These are phyloP conservation scores for Boehmeria nivea DNA, from an alignment of 306 rosid species.

Conservation along the genomic window DNA sequence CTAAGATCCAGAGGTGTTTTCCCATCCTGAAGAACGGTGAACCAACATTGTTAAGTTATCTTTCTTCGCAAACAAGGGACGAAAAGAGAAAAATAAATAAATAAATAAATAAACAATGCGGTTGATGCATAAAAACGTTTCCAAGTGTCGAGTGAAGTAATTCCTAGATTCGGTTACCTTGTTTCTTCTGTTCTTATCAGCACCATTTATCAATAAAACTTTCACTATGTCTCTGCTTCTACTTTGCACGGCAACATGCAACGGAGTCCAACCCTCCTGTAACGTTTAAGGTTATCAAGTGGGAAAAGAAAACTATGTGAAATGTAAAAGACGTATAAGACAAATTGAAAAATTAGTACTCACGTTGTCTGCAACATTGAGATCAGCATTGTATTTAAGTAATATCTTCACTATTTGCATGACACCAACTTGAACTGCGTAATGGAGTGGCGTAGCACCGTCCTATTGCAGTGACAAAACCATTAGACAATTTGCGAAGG, in stretches of 20 bases:
- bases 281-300: too few species aligned
- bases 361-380: slow-evolving; percentile 75
- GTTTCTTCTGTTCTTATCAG: slow-evolving; percentile 65
- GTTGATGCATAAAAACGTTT: background rate
- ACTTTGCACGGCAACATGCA: slow-evolving; percentile 82
- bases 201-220: slow-evolving; percentile 74
- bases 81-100: background rate
- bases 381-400: slow-evolving; percentile 69
- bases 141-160: background rate
- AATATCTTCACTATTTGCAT: slow-evolving; percentile 78
- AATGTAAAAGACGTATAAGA: slow-evolving; percentile 2
- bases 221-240: slow-evolving; percentile 79
- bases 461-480: slow-evolving; percentile 44
- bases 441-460: slow-evolving; percentile 96
- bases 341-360: slow-evolving; percentile 20
- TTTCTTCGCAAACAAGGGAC: background rate
- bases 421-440: slow-evolving; percentile 90
- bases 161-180: slow-evolving; percentile 40
- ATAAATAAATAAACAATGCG: background rate
- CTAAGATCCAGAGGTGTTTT: slow-evolving; percentile 71
- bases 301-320: background rate
- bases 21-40: slow-evolving; percentile 67
- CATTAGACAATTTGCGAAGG: slow-evolving; percentile 10
- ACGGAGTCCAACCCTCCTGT: slow-evolving; percentile 96
- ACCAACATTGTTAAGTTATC: slow-evolving; percentile 6